These are phyloP conservation scores for Penicillium concentricum DNA, from an alignment of 2,329 filamentous ascomycete species.

Conservation along the genomic window DNA sequence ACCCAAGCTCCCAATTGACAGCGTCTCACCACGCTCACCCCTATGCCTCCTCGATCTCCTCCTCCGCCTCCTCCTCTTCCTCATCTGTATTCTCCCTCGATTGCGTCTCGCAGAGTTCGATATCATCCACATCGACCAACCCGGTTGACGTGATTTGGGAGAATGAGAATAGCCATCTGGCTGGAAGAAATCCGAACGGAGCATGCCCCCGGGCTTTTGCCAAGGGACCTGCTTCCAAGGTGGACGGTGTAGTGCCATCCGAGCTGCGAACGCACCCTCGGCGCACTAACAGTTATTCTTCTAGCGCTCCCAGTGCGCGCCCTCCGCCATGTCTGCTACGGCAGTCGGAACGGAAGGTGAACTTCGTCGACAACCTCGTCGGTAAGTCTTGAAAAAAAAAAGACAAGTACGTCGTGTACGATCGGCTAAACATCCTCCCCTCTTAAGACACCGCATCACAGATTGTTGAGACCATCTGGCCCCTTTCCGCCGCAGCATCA, in stretches of 20 bases:
- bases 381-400: slow-evolving; percentile 66
- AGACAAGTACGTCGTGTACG: slow-evolving; percentile 28
- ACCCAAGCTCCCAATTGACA: slow-evolving; percentile 38
- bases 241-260: slow-evolving; percentile 37
- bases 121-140: slow-evolving; percentile 65
- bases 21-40: slow-evolving; percentile 46
- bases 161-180: slow-evolving; percentile 33
- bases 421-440: slow-evolving; percentile 25
- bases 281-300: slow-evolving; percentile 52
- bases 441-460: slow-evolving; percentile 87
- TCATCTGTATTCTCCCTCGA: slow-evolving; percentile 76
- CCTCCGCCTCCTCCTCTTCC: slow-evolving; percentile 72
- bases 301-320: slow-evolving; percentile 50
- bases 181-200: slow-evolving; percentile 26
- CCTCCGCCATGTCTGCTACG: slow-evolving; percentile 75
- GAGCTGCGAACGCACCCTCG: slow-evolving; percentile 53
- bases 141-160: slow-evolving; percentile 56
- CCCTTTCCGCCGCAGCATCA: slow-evolving; percentile 77
- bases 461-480: slow-evolving; percentile 97
- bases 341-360: slow-evolving; percentile 87
- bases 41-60: slow-evolving; percentile 70
- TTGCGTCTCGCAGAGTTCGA: slow-evolving; percentile 59
- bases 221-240: slow-evolving; percentile 31
- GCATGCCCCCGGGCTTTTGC: slow-evolving; percentile 27
- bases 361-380: slow-evolving; percentile 95